A percentile compares a stretch with the other conserved stretches of the same genome.
These are phyloP conservation scores for Handroanthus guayacan DNA, from an alignment of 257 asterid species.

Conservation along the genomic window DNA sequence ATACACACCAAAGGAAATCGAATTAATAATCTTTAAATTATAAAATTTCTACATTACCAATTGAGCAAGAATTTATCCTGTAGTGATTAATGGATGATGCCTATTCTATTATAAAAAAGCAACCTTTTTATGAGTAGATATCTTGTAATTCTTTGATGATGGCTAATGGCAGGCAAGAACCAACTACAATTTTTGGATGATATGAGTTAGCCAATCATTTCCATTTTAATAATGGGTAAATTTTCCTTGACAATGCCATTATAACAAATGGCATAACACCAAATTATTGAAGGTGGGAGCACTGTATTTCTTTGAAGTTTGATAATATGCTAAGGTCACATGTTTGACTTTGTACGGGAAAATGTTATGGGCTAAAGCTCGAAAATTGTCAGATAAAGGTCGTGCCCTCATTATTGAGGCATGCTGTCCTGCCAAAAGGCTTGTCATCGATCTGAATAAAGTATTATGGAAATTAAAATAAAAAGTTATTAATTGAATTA, in stretches of 20 bases:
- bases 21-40: too few species aligned
- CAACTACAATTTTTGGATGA: background rate
- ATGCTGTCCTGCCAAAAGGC: background rate
- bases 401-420: constrained; percentile 18
- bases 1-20: too few species aligned
- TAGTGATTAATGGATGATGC: too few species aligned
- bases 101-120: too few species aligned
- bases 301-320: constrained; percentile 4
- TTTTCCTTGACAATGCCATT: background rate
- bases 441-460: background rate
- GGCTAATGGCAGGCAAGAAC: constrained; percentile 2
- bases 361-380: background rate
- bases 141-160: background rate
- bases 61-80: too few species aligned
- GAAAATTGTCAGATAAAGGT: background rate
- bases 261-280: background rate
- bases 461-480: background rate
- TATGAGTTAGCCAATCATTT: background rate
- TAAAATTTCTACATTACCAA: too few species aligned
- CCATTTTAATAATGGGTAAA: background rate
- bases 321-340: background rate
- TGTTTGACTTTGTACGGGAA: background rate
- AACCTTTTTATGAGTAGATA: too few species aligned
- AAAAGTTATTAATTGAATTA: background rate
- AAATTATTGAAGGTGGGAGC: constrained; percentile 8